phyloP scores from a whole-genome alignment of 2,329 filamentous ascomycete genomes.

The Periglandula ipomoeae region DNA sequence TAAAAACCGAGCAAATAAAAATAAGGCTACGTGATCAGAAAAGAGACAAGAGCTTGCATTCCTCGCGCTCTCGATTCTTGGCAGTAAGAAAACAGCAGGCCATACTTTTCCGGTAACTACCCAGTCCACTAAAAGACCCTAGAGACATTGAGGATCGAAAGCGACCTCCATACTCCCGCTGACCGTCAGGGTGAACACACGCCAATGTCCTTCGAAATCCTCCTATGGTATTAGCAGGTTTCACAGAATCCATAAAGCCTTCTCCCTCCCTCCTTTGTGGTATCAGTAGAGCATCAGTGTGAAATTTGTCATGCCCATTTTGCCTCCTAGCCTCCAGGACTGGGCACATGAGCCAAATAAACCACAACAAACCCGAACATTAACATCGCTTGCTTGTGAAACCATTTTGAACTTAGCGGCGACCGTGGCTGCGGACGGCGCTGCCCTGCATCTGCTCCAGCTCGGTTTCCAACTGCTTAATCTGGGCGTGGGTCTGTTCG shows the following conservation, averaged over 20 bases:
- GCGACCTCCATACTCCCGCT: not conserved
- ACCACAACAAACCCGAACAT: conserved; percentile 17
- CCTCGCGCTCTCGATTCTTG: conserved; percentile 2
- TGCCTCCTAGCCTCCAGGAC: conserved; percentile 25
- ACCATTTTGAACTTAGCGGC: conserved; percentile 53
- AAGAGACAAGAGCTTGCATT: conserved; percentile 8
- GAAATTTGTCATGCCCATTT: conserved; percentile 12
- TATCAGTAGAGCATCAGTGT: conserved; percentile 18
- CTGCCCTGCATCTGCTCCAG: conserved; percentile 89
- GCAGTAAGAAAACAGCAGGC: not conserved
- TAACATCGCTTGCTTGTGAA: conserved; percentile 15
- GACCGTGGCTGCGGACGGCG: conserved; percentile 82
- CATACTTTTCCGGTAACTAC: conserved; percentile 3
- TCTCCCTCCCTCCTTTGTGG: conserved; percentile 14
- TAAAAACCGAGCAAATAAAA: conserved; percentile 22
- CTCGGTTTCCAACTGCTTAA: conserved; percentile 85
- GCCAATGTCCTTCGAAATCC: not conserved
- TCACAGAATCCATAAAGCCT: conserved; percentile 21
- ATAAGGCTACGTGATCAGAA: conserved; percentile 27
- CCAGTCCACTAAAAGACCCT: conserved; percentile 3
- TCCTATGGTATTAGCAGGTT: conserved; percentile 10
- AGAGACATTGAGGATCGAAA: not conserved
- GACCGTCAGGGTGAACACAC: not conserved
- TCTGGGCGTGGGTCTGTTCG: conserved; percentile 91
- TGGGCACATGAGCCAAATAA: conserved; percentile 19